Base-by-base conservation (phyloP, 108 stramenopile genomes). In the Cyclotella choctawhatcheeana region DNA sequence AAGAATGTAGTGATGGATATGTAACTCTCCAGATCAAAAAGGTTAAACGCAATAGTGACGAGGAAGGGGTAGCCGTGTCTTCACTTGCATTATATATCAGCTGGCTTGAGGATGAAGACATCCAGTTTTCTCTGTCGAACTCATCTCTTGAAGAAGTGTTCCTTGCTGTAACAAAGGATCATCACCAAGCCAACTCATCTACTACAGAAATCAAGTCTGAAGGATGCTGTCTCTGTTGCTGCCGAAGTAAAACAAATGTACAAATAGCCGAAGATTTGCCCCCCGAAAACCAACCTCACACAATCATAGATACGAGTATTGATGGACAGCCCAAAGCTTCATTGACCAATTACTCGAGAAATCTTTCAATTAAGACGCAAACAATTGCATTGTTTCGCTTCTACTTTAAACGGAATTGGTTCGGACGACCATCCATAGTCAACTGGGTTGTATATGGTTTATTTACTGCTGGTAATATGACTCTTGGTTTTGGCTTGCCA, bases 81-180 rank as follows among this genome's bases (percentile, higher is more conserved):
- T n/a, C 68, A 7, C 64, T 83, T 3, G 37, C 82, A 16, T 58
- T 53, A 7, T 85, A 83, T 30, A 74, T 85, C 33, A 45, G 61
- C 25, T 88, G 78, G 71, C 67, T 88, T 5, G 82, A 88, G 44
- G 47, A 58, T 22, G 82, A 74, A 5, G 52, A 58, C 13, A 80
- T 82, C 27, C 48, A 88, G 43, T 88, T 76, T 50, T 82, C 83
- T 24, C 79, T 88, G n/a, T 88, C 86, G 20, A 88, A 85, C 53
- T 77, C 74, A 20, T 81, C 74, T 20, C 50, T 88, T 12, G 82
- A 88, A 74, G 86, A 88, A 77, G 82, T 88, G 0, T 88, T 88
- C 58, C 72, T 88, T 51, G 71, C 74, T 16, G 79, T 88, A 6
- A 85, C 84, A 8, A 33, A 56, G 24, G 32, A 64, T n/a, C 68